phyloP scores from a whole-genome alignment of 177 flowering plant genomes.

The Telopea speciosissima region DNA sequence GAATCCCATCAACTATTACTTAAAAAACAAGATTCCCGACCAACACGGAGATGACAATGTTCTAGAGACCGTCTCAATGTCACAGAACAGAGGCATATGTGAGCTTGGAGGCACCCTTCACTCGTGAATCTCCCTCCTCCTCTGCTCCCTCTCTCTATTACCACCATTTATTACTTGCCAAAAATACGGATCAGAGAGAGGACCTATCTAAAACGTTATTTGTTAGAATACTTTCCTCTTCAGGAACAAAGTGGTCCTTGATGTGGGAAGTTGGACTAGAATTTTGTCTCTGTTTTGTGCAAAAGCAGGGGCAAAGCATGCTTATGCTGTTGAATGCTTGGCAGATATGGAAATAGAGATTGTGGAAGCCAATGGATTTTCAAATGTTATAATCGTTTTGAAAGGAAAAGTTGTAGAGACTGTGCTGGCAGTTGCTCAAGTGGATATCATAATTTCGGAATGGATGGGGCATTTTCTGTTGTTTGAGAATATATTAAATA shows the following conservation, averaged over 20 bases:
- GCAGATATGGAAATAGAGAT: slow-evolving; percentile 97
- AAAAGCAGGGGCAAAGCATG: slow-evolving; percentile 96
- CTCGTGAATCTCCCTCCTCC: too few species aligned
- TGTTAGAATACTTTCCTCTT: slow-evolving; percentile 77
- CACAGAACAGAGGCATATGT: too few species aligned
- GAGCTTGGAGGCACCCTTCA: too few species aligned
- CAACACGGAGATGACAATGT: too few species aligned
- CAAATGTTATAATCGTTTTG: slow-evolving; percentile 83
- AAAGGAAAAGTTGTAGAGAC: slow-evolving; percentile 96
- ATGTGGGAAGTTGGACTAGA: slow-evolving; percentile 99
- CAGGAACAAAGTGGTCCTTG: slow-evolving; percentile 87
- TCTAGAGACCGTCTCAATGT: too few species aligned
- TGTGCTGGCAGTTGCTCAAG: slow-evolving; percentile 76
- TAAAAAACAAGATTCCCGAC: too few species aligned
- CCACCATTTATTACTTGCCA: too few species aligned
- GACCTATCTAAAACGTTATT: slow-evolving; percentile 67
- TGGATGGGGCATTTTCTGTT: slow-evolving; percentile 99
- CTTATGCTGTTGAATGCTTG: slow-evolving; percentile 97
- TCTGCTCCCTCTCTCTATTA: too few species aligned
- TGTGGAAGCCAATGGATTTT: slow-evolving; percentile 73
- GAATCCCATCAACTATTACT: too few species aligned
- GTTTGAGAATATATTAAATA: slow-evolving; percentile 91
- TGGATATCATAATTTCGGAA: slow-evolving; percentile 91
- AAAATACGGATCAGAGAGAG: too few species aligned
- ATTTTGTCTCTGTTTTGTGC: slow-evolving; percentile 96